These are phyloP conservation scores for Irpex rosettiformis DNA, from an alignment of 1,284 basidiomycete genomes.

Conservation along the genomic window DNA sequence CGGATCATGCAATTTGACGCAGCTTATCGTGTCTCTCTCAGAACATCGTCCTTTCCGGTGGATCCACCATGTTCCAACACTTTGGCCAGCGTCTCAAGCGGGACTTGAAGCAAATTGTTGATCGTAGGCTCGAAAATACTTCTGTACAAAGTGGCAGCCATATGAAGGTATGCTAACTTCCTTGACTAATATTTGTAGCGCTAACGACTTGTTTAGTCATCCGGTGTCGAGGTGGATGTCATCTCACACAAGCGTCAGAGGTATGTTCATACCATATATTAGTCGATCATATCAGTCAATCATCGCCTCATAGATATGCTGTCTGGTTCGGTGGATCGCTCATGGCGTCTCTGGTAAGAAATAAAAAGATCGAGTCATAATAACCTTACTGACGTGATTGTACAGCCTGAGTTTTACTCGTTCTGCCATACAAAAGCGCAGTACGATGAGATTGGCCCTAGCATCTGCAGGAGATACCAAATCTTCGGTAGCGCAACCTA, in stretches of 20 bases:
- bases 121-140: constrained; percentile 82
- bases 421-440: constrained; percentile 97
- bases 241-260: constrained; percentile 98
- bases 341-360: constrained; percentile 82
- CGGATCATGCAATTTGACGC: neutral
- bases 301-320: constrained; percentile 62
- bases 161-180: constrained; percentile 61
- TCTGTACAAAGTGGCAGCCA: constrained; percentile 74
- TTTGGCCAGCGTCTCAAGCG: constrained; percentile 95
- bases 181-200: neutral
- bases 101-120: constrained; percentile 93
- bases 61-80: constrained; percentile 98
- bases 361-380: constrained; percentile 13
- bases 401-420: constrained; percentile 95
- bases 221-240: constrained; percentile 94
- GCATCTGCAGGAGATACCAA: constrained; percentile 92
- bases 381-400: neutral
- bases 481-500: constrained; percentile 90
- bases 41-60: constrained; percentile 94
- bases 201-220: constrained; percentile 55
- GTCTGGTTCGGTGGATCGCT: constrained; percentile 99
- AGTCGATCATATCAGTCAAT: constrained; percentile 1
- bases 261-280: constrained; percentile 32
- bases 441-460: constrained; percentile 96
- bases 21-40: constrained; percentile 25